Conservation (phyloP, 2,329 filamentous ascomycete genomes). For the Stylonectria norvegica region DNA sequence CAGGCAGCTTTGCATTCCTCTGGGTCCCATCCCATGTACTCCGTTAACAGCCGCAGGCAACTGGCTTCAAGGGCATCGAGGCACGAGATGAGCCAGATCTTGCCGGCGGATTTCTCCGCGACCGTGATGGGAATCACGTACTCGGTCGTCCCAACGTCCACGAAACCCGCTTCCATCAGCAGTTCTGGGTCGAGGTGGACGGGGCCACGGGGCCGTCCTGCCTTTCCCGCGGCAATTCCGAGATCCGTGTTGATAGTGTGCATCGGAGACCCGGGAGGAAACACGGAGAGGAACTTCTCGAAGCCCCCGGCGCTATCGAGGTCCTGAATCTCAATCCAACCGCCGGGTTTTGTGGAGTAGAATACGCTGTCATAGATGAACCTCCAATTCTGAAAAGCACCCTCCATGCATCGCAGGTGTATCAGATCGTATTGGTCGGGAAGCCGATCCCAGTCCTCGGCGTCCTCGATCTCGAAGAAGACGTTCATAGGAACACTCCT, state of each 20-base stretch:
- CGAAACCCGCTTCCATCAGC: constrained; percentile 48
- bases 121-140: constrained; percentile 47
- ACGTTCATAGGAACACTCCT: constrained; percentile 55
- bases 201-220: constrained; percentile 45
- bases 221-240: constrained; percentile 39
- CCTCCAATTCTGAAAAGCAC: constrained; percentile 54
- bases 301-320: constrained; percentile 45
- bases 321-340: constrained; percentile 55
- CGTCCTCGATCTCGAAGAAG: constrained; percentile 59
- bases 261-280: constrained; percentile 44
- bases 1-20: constrained; percentile 47
- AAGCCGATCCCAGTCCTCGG: constrained; percentile 57
- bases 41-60: constrained; percentile 49
- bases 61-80: constrained; percentile 50
- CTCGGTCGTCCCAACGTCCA: constrained; percentile 46
- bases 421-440: constrained; percentile 53
- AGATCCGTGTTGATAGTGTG: constrained; percentile 41
- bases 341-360: constrained; percentile 53
- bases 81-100: constrained; percentile 52
- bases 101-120: constrained; percentile 45
- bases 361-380: constrained; percentile 52
- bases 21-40: constrained; percentile 50
- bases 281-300: constrained; percentile 32
- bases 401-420: constrained; percentile 54
- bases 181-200: constrained; percentile 44